A percentile compares a stretch with the other conserved stretches of the same genome.
These are phyloP conservation scores for Moringa oleifera DNA, from an alignment of 345 rosid species.

Conservation along the genomic window DNA sequence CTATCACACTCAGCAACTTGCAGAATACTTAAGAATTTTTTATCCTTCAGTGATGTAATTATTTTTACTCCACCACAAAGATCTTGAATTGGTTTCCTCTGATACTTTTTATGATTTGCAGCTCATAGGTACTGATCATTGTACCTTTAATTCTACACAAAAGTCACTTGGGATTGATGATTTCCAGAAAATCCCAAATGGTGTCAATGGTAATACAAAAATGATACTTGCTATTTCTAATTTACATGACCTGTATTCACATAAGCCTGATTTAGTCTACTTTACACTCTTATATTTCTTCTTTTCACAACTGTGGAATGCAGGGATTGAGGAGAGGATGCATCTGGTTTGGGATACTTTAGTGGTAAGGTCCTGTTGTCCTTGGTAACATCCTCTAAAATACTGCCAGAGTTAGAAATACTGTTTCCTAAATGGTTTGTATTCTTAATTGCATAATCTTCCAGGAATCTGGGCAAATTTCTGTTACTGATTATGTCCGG, in stretches of 20 bases:
- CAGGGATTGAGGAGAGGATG: constrained; percentile 98
- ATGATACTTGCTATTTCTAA: constrained; percentile 15
- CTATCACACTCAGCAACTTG: not conserved
- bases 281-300: constrained; percentile 9
- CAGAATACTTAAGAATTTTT: not conserved
- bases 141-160: constrained; percentile 78
- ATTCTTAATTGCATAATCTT: constrained; percentile 13
- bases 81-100: not conserved
- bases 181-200: constrained; percentile 92
- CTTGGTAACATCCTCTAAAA: not conserved
- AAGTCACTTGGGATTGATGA: constrained; percentile 79
- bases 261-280: constrained; percentile 1
- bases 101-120: constrained; percentile 26
- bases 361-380: constrained; percentile 65
- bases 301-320: constrained; percentile 13
- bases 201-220: constrained; percentile 70
- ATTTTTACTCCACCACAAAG: not conserved
- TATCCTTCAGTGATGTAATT: not conserved
- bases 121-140: constrained; percentile 99
- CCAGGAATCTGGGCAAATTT: constrained; percentile 75
- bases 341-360: constrained; percentile 90
- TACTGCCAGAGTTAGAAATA: not conserved
- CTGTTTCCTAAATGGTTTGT: not conserved
- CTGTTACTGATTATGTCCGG: constrained; percentile 63
- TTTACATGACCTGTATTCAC: constrained; percentile 6